These are phyloP conservation scores for Tetrapisispora nanseiensis DNA, from an alignment of 805 yeast genomes.

Conservation along the genomic window DNA sequence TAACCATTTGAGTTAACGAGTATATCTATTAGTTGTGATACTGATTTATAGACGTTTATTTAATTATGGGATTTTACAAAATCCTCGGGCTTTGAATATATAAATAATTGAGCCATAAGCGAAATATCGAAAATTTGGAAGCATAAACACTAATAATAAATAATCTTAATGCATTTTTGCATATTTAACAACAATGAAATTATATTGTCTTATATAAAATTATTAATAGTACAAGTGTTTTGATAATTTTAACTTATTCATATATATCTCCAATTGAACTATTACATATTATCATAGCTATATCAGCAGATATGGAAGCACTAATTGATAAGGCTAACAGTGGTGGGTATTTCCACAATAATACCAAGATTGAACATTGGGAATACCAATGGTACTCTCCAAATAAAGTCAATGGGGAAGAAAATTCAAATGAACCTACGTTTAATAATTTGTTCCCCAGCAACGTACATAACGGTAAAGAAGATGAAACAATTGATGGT, in stretches of 20 bases:
- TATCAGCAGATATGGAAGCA: slow-evolving; percentile 6
- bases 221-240: no score
- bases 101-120: not conserved
- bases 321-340: slow-evolving; percentile 20
- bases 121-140: not conserved
- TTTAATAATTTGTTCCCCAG: slow-evolving; percentile 2
- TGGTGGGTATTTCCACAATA: slow-evolving; percentile 10
- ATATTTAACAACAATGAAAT: no score
- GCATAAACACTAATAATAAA: not conserved
- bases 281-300: not conserved
- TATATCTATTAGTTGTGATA: no score
- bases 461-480: slow-evolving; percentile 4
- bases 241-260: no score
- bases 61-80: no score
- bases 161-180: no score
- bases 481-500: not conserved
- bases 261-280: not conserved
- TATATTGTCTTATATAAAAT: no score
- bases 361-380: slow-evolving; percentile 23
- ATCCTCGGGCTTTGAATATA: no score
- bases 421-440: not conserved
- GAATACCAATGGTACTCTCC: slow-evolving; percentile 25
- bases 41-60: no score
- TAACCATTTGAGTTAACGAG: no score
- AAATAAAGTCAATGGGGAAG: slow-evolving; percentile 7